A percentile compares a stretch with the other conserved stretches of the same genome.
These are phyloP conservation scores for Lipomyces lipofer DNA, from an alignment of 805 yeast genomes.

Conservation along the genomic window DNA sequence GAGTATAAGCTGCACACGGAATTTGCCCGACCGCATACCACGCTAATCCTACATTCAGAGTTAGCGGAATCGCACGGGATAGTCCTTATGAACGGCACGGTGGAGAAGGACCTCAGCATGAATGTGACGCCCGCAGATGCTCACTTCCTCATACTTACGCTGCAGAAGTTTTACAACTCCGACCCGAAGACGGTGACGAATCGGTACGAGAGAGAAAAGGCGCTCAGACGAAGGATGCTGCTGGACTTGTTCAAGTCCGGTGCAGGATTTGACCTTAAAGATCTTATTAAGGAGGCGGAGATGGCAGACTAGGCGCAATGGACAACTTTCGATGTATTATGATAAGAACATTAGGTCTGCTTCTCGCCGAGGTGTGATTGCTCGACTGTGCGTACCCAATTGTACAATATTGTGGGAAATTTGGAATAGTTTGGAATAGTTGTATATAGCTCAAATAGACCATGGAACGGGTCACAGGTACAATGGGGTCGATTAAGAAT, in stretches of 20 bases:
- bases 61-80: conserved; percentile 56
- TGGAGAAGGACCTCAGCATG: conserved; percentile 67
- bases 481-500: too few species aligned
- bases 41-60: conserved; percentile 84
- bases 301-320: conserved; percentile 65
- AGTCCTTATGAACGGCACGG: conserved; percentile 82
- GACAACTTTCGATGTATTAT: too few species aligned
- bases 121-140: conserved; percentile 71
- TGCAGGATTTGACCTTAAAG: conserved; percentile 62
- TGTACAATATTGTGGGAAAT: too few species aligned
- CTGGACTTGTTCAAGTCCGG: conserved; percentile 73
- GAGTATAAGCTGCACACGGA: conserved; percentile 90
- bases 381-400: too few species aligned
- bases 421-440: too few species aligned
- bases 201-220: conserved; percentile 51
- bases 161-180: conserved; percentile 69
- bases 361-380: too few species aligned
- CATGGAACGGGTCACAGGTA: too few species aligned
- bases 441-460: too few species aligned
- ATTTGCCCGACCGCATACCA: conserved; percentile 93
- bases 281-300: conserved; percentile 70
- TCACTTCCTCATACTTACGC: conserved; percentile 68
- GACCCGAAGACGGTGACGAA: conserved; percentile 53
- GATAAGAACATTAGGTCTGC: too few species aligned
- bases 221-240: conserved; percentile 45